A percentile compares a stretch with the other conserved stretches of the same genome.
phyloP scores from a whole-genome alignment of 2,329 filamentous ascomycete species.

The Zopfia rhizophila region DNA sequence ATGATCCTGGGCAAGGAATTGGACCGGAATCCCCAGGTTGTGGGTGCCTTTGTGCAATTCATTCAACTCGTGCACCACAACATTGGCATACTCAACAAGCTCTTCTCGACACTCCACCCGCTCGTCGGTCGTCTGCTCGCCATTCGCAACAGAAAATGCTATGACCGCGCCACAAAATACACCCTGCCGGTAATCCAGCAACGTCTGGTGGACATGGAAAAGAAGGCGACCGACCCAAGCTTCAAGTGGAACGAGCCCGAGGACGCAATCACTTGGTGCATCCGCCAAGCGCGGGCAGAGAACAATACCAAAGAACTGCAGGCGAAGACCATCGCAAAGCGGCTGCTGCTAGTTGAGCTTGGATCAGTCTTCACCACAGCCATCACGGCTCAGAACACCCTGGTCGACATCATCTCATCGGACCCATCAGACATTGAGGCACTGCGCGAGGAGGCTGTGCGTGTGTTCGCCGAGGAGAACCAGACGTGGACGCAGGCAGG shows the following conservation, averaged over 20 bases:
- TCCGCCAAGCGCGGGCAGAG: constrained; percentile 62
- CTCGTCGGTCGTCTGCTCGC: constrained; percentile 59
- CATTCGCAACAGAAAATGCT: constrained; percentile 61
- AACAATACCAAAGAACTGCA: constrained; percentile 57
- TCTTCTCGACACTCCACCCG: constrained; percentile 62
- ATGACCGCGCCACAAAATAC: constrained; percentile 54
- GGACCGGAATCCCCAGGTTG: constrained; percentile 58
- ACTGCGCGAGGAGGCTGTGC: constrained; percentile 57
- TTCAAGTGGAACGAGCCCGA: constrained; percentile 61
- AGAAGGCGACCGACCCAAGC: constrained; percentile 55
- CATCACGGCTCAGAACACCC: constrained; percentile 60
- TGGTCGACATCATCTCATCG: constrained; percentile 31
- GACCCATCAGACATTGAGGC: constrained; percentile 28
- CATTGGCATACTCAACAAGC: constrained; percentile 54
- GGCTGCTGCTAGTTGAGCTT: constrained; percentile 67
- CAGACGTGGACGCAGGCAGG: constrained; percentile 60
- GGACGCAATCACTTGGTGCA: constrained; percentile 68
- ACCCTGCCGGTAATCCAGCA: constrained; percentile 62
- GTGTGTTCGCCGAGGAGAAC: constrained; percentile 47
- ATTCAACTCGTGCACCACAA: constrained; percentile 58
- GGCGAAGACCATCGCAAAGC: constrained; percentile 60
- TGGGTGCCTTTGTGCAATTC: constrained; percentile 61
- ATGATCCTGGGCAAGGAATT: constrained; percentile 58
- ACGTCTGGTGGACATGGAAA: constrained; percentile 60
- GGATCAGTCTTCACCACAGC: constrained; percentile 69